Conservation (phyloP, 2,329 filamentous ascomycete species). For the Colletotrichum shisoi region DNA sequence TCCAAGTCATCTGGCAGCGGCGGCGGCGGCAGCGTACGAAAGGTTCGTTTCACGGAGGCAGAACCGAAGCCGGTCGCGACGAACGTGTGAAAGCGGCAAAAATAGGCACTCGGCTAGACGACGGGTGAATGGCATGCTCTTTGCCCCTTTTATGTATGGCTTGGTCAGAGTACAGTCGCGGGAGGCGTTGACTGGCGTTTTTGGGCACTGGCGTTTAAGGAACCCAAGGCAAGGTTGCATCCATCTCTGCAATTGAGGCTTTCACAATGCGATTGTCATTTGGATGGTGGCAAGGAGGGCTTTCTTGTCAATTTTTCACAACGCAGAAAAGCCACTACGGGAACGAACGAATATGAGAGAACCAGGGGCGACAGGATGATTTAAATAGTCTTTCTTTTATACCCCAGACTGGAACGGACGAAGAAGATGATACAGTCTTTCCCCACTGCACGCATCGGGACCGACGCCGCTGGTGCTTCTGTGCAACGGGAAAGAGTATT, state of each 20-base stretch:
- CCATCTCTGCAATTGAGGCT: not conserved
- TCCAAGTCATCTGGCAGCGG: slow-evolving; percentile 35
- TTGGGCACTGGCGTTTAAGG: slow-evolving; percentile 4
- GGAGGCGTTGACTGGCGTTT: slow-evolving; percentile 19
- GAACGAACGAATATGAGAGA: slow-evolving; percentile 10
- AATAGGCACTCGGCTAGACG: not conserved
- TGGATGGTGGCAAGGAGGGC: slow-evolving; percentile 14
- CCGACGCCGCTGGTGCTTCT: slow-evolving; percentile 5
- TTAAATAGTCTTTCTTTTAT: slow-evolving; percentile 39
- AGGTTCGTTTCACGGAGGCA: slow-evolving; percentile 53
- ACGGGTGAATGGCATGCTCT: not conserved
- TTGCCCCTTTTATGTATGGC: not conserved
- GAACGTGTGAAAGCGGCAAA: slow-evolving; percentile 14
- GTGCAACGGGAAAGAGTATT: not conserved
- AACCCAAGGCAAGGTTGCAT: slow-evolving; percentile 14
- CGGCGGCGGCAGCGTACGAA: slow-evolving; percentile 46
- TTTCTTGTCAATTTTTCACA: slow-evolving; percentile 11
- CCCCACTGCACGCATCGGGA: slow-evolving; percentile 1
- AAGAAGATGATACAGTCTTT: slow-evolving; percentile 31
- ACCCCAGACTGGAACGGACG: slow-evolving; percentile 29
- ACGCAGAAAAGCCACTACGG: not conserved
- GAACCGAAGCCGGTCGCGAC: slow-evolving; percentile 43
- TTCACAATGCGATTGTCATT: slow-evolving; percentile 8
- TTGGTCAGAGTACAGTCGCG: not conserved
- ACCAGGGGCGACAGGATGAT: slow-evolving; percentile 7